Base-by-base conservation (phyloP, 257 asterid species). In the Coffea eugenioides region DNA sequence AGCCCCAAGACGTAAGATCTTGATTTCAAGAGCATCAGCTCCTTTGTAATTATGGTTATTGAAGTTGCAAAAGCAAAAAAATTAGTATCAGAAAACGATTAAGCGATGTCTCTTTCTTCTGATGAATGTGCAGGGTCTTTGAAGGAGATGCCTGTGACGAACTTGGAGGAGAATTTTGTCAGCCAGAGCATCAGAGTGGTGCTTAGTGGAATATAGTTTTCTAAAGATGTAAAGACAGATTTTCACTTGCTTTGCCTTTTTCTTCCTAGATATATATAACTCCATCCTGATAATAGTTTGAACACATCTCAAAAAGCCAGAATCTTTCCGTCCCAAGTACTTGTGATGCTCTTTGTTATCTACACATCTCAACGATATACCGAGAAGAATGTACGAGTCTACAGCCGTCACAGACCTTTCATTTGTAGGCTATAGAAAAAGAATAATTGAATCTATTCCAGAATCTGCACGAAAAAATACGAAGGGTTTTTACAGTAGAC, bases 1-100 rank as follows among this genome's bases (percentile, higher is more conserved):
- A 84, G 83, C 65, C 83, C 89, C 20, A 90, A 82, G 81, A 89
- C 93, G 91, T 89, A 84, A 51, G 88, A 51, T 70, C 80, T 34
- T 68, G 39, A 7, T 54, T 45, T 34, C 78, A 25, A 43, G 3
- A 59, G 65, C 16, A n/a, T 70, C 16, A 41, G n/a, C 49, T n/a
- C 14, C 43, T 9, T 31, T 66, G 20, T 54, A 18, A 48, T 25
- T 18, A 49, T 11, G 8, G 14, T 1, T 54, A 16, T 68, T 66
- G 18, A 68, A 52, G 66, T 52, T 6, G 49, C 5, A 57, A 49
- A 11, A 74, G n/a, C 48, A 27, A 20, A 27, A 67, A 67, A 73
- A 15, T 41, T 9, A 49, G 20, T 43, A 77, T 27, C 49, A 68
- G 25, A 51, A 2, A 18, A 59, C 10, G n/a, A 16, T 10, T 51